phyloP scores from a whole-genome alignment of 495 filamentous ascomycete species.

The Penicillium paxilli region DNA sequence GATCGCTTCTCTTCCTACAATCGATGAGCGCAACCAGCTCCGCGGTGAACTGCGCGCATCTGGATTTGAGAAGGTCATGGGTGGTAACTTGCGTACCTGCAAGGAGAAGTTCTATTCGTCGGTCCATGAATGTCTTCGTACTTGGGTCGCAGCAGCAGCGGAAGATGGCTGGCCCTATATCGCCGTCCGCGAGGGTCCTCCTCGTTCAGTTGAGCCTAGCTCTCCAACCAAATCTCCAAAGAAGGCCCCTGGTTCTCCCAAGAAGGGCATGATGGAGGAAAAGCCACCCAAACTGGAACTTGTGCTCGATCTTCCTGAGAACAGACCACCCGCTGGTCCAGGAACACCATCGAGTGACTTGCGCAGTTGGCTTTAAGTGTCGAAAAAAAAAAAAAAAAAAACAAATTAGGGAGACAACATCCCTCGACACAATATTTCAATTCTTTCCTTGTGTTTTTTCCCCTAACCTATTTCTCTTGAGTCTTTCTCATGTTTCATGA shows the following conservation, averaged over 20 bases:
- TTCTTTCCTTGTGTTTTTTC: constrained; percentile 26
- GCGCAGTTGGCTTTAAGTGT: constrained; percentile 40
- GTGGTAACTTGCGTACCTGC: constrained; percentile 78
- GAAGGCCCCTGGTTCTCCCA: constrained; percentile 38
- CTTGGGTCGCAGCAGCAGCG: constrained; percentile 83
- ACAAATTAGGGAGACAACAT: constrained; percentile 3
- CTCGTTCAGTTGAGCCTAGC: constrained; percentile 32
- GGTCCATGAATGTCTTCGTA: constrained; percentile 84
- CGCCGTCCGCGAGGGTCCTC: constrained; percentile 73
- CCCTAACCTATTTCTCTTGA: constrained; percentile 10
- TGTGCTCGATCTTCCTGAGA: constrained; percentile 33
- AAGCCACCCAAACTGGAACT: constrained; percentile 44
- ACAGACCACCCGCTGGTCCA: constrained; percentile 16
- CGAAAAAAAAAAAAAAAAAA: no score
- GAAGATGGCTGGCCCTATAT: constrained; percentile 86
- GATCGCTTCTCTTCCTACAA: constrained; percentile 76
- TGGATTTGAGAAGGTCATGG: constrained; percentile 91
- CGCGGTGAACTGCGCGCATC: constrained; percentile 75
- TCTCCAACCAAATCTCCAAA: constrained; percentile 45
- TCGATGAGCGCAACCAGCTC: constrained; percentile 72
- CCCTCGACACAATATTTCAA: constrained; percentile 17
- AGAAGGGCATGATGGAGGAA: constrained; percentile 41
- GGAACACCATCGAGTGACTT: constrained; percentile 30
- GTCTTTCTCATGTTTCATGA: constrained; percentile 23
- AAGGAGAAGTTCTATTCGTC: constrained; percentile 96